phyloP scores from a whole-genome alignment of 176 grass and related monocot species.

The Oryza australiensis region DNA sequence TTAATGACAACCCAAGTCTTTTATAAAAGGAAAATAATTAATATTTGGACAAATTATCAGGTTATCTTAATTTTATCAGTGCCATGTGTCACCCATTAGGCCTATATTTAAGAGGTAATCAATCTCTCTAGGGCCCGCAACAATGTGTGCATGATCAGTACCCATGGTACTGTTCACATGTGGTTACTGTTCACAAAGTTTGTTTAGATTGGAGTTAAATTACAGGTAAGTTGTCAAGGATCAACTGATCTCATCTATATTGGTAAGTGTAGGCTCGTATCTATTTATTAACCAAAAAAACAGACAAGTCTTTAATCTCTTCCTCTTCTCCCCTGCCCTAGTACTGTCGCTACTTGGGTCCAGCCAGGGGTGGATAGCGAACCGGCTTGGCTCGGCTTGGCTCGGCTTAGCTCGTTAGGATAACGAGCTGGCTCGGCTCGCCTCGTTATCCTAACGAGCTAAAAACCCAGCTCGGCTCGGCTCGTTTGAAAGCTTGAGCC shows the following conservation, averaged over 20 bases:
- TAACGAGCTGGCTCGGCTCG: no score
- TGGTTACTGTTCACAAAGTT: not conserved
- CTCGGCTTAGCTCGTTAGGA: no score
- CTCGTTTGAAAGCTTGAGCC: no score
- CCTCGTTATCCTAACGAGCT: no score
- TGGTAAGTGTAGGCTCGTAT: not conserved
- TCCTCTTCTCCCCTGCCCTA: not conserved
- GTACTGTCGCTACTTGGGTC: not conserved
- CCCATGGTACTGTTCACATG: not conserved
- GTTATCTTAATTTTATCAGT: not conserved
- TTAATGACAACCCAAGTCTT: conserved; percentile 10
- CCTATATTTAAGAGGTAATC: not conserved
- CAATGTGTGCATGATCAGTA: not conserved
- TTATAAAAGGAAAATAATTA: not conserved
- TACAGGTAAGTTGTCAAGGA: not conserved
- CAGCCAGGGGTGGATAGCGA: no score
- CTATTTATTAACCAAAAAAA: not conserved
- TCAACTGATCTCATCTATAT: not conserved
- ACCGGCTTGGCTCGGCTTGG: no score
- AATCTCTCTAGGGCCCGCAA: not conserved
- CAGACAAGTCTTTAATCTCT: not conserved
- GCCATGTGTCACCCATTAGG: not conserved
- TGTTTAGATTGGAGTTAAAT: not conserved
- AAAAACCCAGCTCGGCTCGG: no score
- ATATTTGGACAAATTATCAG: conserved; percentile 5